Base-by-base conservation (phyloP, 2,329 filamentous ascomycete genomes). In the Aspergillus flavus region DNA sequence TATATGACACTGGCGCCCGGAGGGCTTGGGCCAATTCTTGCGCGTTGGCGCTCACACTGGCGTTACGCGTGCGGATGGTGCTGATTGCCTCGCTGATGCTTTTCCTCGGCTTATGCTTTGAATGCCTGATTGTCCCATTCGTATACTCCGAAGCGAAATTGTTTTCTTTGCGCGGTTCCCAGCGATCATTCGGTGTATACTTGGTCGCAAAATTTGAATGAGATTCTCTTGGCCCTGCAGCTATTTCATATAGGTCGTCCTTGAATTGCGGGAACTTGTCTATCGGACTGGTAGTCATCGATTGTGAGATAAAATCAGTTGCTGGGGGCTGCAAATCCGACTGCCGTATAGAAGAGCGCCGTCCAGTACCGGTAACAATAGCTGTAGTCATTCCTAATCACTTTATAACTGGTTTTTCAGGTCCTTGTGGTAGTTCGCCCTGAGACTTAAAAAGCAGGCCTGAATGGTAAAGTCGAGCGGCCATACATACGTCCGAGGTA, bases 11-110 rank as follows among this genome's bases (percentile, higher is more conserved):
- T 6, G 95, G 95, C 45, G 94, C 94, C 74, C 90, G 92, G 64
- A 99, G 85, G 58, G 94, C 93, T 77, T 95, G 92, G 52, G 93
- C 94, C 72, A 99, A 88, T 79, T 98, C 94, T 64, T 96, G 92
- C 60, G 93, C 94, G 80, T 96, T 97, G 76, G 94, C 92, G 80
- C 89, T 94, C 71, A 97, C 89, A 77, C 94, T 98, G 58, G 87
- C 92, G 72, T 90, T 92, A 71, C 93, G 86, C 43, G 87, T 89
- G 68, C 93, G 85, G 71, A 97, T 94, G 3, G 88, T 93, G 70
- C 87, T 88, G 68, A 97, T 86, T n/a, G 94, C 93, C 78, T 97
- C 93, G 72, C 88, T 89, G 70, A 97, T 86, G 79, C 93, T 97
- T 84, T 94, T 96, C 76, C 95, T 92, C 68, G 91, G 84, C 21